These are phyloP conservation scores for Bryoglossum gracile DNA, from an alignment of 495 filamentous ascomycete species.

Conservation along the genomic window DNA sequence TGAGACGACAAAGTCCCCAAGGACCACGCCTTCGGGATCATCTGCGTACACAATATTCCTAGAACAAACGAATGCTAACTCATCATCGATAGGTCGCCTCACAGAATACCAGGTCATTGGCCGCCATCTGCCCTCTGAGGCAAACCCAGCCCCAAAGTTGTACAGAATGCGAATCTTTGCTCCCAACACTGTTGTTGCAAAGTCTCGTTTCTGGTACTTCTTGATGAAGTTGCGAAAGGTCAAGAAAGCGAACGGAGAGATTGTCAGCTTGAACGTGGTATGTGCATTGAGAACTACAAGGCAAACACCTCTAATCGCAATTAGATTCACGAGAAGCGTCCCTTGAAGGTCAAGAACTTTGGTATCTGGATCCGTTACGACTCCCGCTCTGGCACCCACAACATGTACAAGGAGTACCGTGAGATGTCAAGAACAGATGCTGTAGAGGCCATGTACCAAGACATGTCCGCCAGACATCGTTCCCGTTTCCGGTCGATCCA, in stretches of 20 bases:
- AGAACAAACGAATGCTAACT: no score
- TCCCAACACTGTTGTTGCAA: constrained; percentile 93
- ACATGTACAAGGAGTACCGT: constrained; percentile 99
- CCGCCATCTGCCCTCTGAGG: constrained; percentile 94
- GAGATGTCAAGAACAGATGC: constrained; percentile 93
- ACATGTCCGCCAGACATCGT: constrained; percentile 98
- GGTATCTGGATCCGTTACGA: constrained; percentile 99
- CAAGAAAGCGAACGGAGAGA: constrained; percentile 99
- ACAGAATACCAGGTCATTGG: constrained; percentile 99
- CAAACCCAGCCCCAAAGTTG: constrained; percentile 90
- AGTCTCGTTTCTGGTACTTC: constrained; percentile 99
- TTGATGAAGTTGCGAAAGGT: constrained; percentile 96
- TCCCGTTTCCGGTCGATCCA: constrained; percentile 95
- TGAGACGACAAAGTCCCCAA: no score
- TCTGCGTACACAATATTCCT: no score
- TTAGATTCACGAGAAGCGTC: constrained; percentile 97
- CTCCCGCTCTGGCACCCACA: constrained; percentile 98
- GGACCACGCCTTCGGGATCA: no score
- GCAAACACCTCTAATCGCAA: neutral
- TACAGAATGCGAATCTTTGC: constrained; percentile 99
- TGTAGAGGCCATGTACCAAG: constrained; percentile 95
- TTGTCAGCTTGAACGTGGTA: constrained; percentile 94
- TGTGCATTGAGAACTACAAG: constrained; percentile 26
- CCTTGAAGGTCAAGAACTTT: constrained; percentile 99
- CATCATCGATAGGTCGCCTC: constrained; percentile 70